phyloP scores from a whole-genome alignment of 495 filamentous ascomycete species.

The Xylaria grammica region DNA sequence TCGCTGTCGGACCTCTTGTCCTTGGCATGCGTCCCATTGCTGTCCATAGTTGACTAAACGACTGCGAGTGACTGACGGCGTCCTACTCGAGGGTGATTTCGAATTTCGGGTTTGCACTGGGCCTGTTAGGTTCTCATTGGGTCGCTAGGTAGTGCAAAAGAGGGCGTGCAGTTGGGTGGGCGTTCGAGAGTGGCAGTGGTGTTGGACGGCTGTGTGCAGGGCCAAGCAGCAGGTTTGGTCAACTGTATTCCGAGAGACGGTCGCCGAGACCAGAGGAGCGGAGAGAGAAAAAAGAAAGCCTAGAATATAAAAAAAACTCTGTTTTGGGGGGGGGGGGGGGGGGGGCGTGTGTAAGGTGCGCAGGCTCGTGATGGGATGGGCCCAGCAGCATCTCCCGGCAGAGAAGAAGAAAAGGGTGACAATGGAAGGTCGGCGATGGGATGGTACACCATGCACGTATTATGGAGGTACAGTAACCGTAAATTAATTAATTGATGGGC shows the following conservation, averaged over 20 bases:
- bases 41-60: slow-evolving; percentile 34
- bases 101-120: slow-evolving; percentile 35
- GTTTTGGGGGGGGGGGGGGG: slow-evolving; percentile 1
- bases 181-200: slow-evolving; percentile 49
- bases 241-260: slow-evolving; percentile 22
- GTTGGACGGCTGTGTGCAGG: slow-evolving; percentile 55
- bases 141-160: slow-evolving; percentile 53
- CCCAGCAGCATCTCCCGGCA: slow-evolving; percentile 15
- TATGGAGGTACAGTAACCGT: slow-evolving; percentile 26
- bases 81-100: slow-evolving; percentile 33
- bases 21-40: slow-evolving; percentile 55
- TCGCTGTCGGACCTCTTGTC: slow-evolving; percentile 54
- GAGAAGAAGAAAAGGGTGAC: neutral
- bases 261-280: slow-evolving; percentile 19
- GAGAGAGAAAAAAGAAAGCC: slow-evolving; percentile 23
- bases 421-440: slow-evolving; percentile 24
- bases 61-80: slow-evolving; percentile 27
- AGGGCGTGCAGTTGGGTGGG: slow-evolving; percentile 52
- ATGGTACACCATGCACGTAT: slow-evolving; percentile 28
- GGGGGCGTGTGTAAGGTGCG: slow-evolving; percentile 22
- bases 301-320: slow-evolving; percentile 9
- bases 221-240: slow-evolving; percentile 35
- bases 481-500: slow-evolving; percentile 28
- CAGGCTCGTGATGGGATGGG: slow-evolving; percentile 19
- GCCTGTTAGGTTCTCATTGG: slow-evolving; percentile 57